Base-by-base conservation (phyloP, 805 yeast genomes). In the Cyberlindnera xishuangbannaensis region DNA sequence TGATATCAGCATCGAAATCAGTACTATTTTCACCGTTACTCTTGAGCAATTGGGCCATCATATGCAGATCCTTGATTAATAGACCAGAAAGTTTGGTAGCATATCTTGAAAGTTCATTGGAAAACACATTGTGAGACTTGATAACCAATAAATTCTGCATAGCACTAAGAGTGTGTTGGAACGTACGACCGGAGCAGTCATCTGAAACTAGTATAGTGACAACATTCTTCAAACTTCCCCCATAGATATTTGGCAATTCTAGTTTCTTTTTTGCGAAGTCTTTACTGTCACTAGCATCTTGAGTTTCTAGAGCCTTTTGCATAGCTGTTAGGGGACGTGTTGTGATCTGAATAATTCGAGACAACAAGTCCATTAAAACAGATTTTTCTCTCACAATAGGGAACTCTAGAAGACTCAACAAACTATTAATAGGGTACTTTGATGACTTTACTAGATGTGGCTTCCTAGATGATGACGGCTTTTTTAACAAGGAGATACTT, bases 151-250 rank as follows among this genome's bases (percentile, higher is more conserved):
- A 55, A 50, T 83, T 79, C 44, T 81, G 88, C 78, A 88, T 83
- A 1, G 86, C 74, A 39, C 83, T 74, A 32, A 88, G 67, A 0
- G 88, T 78, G 52, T 87, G 83, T 48, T 86, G 86, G 61, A 88
- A 86, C 0, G 94, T 84, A 27, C 80, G 72, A 43, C 84, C 79
- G 22, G 88, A 77, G 51, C 96, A 86, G 36, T 88, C 95, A 50
- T 83, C 85, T 1, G 90, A 73, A 5, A 80, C 74, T 33, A 88
- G 64, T 20, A 84, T 76, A 15, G 76, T 68, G 12, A 83, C 79
- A 20, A 86, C 64, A 40, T 69, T 69, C 30, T 73, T 69, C 48
- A 85, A 63, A 43, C 78, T 79, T 15, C 64, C 58, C 25, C 72
- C 76, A 1, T 84, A 79, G 44, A 88, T 74, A 26, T 59, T 56